Conservation (phyloP, 2,329 filamentous ascomycete species). For the Biscogniauxia mediterranea region DNA sequence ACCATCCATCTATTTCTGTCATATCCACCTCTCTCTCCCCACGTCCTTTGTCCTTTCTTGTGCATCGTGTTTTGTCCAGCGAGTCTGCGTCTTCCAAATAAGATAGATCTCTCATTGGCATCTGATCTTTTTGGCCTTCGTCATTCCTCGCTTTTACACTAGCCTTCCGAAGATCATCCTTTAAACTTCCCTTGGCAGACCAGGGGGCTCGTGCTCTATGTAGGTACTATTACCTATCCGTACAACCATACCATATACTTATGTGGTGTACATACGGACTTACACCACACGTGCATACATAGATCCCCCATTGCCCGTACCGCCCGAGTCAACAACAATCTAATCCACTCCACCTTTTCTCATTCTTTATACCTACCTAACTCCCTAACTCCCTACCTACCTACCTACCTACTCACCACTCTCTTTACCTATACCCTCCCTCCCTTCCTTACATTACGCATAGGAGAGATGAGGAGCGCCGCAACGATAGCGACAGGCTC, state of each 20-base stretch:
- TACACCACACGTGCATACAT: background rate
- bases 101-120: background rate
- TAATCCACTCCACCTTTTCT: background rate
- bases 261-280: no score
- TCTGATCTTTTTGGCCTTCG: background rate
- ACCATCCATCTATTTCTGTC: background rate
- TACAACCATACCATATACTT: no score
- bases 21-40: background rate
- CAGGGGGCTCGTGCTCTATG: background rate
- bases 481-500: constrained; percentile 27
- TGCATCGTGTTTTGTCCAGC: background rate
- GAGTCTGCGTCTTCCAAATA: background rate
- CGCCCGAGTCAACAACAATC: background rate
- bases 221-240: background rate
- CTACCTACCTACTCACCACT: background rate
- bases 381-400: background rate
- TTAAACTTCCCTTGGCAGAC: background rate
- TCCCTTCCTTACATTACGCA: background rate
- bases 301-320: background rate
- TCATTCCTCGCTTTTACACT: background rate
- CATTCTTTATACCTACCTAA: background rate
- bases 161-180: background rate
- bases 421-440: background rate
- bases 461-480: constrained; percentile 22
- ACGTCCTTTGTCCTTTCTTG: background rate